phyloP scores from a whole-genome alignment of 1,284 basidiomycete species.

The Cutaneotrichosporon mucoides region DNA sequence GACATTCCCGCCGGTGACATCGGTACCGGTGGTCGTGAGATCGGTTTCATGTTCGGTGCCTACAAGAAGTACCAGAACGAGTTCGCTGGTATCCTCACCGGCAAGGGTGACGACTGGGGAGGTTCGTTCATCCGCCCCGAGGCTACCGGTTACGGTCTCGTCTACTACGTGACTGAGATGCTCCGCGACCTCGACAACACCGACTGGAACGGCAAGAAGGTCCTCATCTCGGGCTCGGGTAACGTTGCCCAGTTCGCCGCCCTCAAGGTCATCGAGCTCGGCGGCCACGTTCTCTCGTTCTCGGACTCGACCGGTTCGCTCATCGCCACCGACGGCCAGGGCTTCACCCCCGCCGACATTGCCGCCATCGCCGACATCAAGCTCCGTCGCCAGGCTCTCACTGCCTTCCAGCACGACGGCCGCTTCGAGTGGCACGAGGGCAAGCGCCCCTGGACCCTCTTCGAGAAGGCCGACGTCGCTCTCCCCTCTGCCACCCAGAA shows the following conservation, averaged over 20 bases:
- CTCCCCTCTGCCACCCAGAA: slow-evolving; percentile 76
- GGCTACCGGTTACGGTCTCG: slow-evolving; percentile 68
- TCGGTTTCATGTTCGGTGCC: slow-evolving; percentile 66
- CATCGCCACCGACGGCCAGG: slow-evolving; percentile 56
- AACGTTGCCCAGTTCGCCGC: slow-evolving; percentile 76
- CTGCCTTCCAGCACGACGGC: slow-evolving; percentile 52
- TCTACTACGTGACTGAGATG: slow-evolving; percentile 68
- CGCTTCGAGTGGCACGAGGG: slow-evolving; percentile 65
- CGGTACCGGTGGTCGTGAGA: slow-evolving; percentile 64
- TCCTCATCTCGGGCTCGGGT: slow-evolving; percentile 69
- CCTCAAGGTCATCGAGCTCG: slow-evolving; percentile 73
- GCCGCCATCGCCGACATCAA: slow-evolving; percentile 61
- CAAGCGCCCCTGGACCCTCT: slow-evolving; percentile 69
- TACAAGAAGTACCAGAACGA: slow-evolving; percentile 74
- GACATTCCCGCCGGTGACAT: slow-evolving; percentile 80
- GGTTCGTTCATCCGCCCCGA: slow-evolving; percentile 69
- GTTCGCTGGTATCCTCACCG: slow-evolving; percentile 71
- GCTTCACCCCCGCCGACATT: slow-evolving; percentile 61
- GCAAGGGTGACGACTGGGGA: slow-evolving; percentile 70
- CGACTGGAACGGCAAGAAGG: slow-evolving; percentile 56
- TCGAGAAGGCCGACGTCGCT: slow-evolving; percentile 65
- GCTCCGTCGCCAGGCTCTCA: slow-evolving; percentile 60
- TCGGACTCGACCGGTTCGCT: slow-evolving; percentile 73
- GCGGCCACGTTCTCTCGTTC: slow-evolving; percentile 68
- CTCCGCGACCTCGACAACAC: slow-evolving; percentile 50